Conservation (phyloP, 176 grass and related monocot genomes). For the Phragmites australis region DNA sequence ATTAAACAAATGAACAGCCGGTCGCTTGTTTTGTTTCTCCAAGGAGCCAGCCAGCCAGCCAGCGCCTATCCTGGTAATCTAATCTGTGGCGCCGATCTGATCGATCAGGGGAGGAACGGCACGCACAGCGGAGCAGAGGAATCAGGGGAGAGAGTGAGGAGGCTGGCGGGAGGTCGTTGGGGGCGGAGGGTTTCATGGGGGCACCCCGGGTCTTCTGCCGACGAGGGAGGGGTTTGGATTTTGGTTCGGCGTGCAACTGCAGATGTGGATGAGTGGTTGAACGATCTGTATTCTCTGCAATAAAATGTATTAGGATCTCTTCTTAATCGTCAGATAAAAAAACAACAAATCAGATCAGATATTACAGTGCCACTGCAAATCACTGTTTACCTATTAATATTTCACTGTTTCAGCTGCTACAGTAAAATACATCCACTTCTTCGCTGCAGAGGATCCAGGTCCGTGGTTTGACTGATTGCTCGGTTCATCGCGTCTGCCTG, state of each 20-base stretch:
- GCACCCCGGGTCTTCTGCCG: slow-evolving; percentile 29
- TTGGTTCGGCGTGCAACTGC: neutral
- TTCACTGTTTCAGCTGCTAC: too few species aligned
- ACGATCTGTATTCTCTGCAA: too few species aligned
- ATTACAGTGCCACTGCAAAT: too few species aligned
- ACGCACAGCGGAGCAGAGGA: neutral
- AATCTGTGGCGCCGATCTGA: slow-evolving; percentile 4
- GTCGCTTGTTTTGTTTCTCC: neutral
- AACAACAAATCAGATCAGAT: too few species aligned
- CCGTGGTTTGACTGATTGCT: too few species aligned
- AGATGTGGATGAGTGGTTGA: neutral
- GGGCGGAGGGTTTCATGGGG: neutral
- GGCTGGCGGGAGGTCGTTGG: slow-evolving; percentile 27
- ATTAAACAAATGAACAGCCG: neutral
- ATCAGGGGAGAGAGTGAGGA: neutral
- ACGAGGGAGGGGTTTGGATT: neutral
- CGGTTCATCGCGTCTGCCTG: too few species aligned
- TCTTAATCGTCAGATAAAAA: too few species aligned
- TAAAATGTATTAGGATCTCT: too few species aligned
- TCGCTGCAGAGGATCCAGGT: too few species aligned
- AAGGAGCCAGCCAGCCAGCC: too few species aligned
- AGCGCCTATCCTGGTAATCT: neutral
- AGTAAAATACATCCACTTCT: too few species aligned
- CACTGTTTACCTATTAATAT: too few species aligned
- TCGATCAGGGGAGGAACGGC: neutral